phyloP scores from a whole-genome alignment of 352 stramenopile genomes.

The Phytophthora kernoviae region DNA sequence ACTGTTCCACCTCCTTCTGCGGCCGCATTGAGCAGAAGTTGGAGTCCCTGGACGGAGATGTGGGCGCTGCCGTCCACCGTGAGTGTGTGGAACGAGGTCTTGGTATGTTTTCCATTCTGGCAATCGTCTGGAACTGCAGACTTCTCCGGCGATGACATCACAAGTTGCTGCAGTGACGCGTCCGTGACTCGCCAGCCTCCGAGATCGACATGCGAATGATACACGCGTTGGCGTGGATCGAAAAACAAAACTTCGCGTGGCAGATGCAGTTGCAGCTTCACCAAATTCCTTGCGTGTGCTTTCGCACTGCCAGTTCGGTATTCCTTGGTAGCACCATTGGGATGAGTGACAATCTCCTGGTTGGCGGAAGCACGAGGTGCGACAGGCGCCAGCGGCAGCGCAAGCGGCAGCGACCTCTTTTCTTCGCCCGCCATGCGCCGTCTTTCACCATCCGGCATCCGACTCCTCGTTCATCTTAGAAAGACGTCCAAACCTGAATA shows the following conservation, averaged over 20 bases:
- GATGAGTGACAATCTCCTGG: conserved; percentile 16
- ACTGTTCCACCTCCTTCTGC: conserved; percentile 16
- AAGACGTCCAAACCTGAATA: conserved; percentile 23
- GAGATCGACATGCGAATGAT: conserved; percentile 55
- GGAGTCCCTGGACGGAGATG: conserved; percentile 29
- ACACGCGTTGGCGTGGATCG: conserved; percentile 31
- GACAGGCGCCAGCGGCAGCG: conserved; percentile 14
- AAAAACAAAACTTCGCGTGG: conserved; percentile 48
- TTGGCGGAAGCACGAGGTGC: conserved; percentile 19
- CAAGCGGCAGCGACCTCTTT: conserved; percentile 22
- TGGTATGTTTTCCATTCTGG: conserved; percentile 4
- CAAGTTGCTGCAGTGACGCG: conserved; percentile 34
- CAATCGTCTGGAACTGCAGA: conserved; percentile 4
- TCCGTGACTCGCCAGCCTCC: conserved; percentile 60
- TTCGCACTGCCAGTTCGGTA: conserved; percentile 24
- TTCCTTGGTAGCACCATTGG: conserved; percentile 1
- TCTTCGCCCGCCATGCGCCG: conserved; percentile 21
- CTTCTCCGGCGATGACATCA: conserved; percentile 13
- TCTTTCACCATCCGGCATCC: conserved; percentile 34
- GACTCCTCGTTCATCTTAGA: conserved; percentile 13
- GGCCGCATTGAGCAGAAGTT: conserved; percentile 16
- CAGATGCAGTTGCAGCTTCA: conserved; percentile 35
- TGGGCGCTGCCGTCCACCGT: conserved; percentile 27
- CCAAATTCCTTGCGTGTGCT: conserved; percentile 26
- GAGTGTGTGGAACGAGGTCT: conserved; percentile 24